Percentiles rank a stretch among this genome's conserved stretches.
These are phyloP conservation scores for Quercus wislizeni DNA, from an alignment of 306 rosid species.

Conservation along the genomic window DNA sequence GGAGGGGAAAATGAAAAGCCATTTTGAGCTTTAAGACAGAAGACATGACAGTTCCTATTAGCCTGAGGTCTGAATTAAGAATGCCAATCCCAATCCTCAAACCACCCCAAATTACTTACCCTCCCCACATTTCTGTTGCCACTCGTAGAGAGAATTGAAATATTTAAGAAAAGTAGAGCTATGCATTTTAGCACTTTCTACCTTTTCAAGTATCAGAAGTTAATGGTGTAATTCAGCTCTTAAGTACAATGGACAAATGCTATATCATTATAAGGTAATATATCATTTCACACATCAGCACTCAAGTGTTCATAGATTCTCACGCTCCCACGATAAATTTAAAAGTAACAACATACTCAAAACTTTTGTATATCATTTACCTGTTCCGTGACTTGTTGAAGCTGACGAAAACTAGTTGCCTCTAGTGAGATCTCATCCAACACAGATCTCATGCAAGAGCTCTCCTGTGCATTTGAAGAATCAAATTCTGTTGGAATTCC, in stretches of 20 bases:
- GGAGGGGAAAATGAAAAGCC: too few relatives aligned
- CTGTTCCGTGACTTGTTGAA: slow-evolving; percentile 72
- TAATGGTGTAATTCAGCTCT: not conserved
- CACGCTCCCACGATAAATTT: not conserved
- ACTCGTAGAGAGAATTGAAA: not conserved
- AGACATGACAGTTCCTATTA: too few relatives aligned
- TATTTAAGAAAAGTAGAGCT: not conserved
- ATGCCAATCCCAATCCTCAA: too few relatives aligned
- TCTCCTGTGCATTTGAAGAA: slow-evolving; percentile 59
- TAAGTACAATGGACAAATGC: not conserved
- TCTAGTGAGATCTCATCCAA: slow-evolving; percentile 47
- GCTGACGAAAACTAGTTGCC: slow-evolving; percentile 65
- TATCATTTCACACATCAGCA: not conserved
- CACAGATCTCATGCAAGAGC: slow-evolving; percentile 52
- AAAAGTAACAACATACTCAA: not conserved
- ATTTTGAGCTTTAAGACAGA: too few relatives aligned
- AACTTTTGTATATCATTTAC: slow-evolving; percentile 24
- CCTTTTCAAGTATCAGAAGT: not conserved
- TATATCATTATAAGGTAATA: not conserved
- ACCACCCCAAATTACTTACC: not conserved
- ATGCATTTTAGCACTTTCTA: not conserved
- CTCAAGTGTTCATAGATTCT: not conserved
- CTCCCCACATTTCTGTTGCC: not conserved
- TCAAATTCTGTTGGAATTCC: slow-evolving; percentile 55
- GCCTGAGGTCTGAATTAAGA: too few relatives aligned